These are phyloP conservation scores for Cystobasidium slooffiae DNA, from an alignment of 1,284 basidiomycete genomes.

Conservation along the genomic window DNA sequence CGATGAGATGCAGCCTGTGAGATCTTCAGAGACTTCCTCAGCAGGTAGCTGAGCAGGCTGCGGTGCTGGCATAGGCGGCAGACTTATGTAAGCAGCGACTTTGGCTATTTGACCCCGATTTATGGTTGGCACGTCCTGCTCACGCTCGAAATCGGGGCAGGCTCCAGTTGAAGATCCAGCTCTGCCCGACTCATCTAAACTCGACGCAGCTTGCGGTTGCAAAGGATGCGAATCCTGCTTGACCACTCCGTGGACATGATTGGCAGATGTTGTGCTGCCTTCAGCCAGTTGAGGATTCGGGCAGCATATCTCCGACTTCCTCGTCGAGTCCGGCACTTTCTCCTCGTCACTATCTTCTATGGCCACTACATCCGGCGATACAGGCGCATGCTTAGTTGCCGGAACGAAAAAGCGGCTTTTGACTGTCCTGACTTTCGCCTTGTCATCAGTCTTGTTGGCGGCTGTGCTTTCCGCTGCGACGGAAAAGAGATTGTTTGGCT, in stretches of 20 bases:
- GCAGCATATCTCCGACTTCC: not conserved
- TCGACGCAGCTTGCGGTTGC: too few species aligned
- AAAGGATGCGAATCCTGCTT: not conserved
- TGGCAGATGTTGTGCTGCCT: not conserved
- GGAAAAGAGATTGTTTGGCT: conserved; percentile 10
- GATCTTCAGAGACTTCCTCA: too few species aligned
- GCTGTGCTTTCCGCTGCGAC: not conserved
- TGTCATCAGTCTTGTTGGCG: not conserved
- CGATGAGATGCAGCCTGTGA: too few species aligned
- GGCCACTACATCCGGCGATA: not conserved
- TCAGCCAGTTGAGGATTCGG: not conserved
- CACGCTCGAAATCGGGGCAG: too few species aligned
- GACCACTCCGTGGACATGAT: not conserved
- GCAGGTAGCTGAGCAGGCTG: too few species aligned
- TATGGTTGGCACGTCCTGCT: too few species aligned
- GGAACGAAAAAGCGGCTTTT: conserved; percentile 25
- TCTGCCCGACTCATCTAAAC: too few species aligned
- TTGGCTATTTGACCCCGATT: too few species aligned
- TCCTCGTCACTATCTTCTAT: conserved; percentile 13
- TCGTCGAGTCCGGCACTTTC: not conserved
- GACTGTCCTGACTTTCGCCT: not conserved
- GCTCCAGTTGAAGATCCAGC: too few species aligned
- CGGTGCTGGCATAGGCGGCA: too few species aligned
- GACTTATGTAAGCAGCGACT: too few species aligned
- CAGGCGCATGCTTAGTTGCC: not conserved